A percentile compares a stretch with the other conserved stretches of the same genome.
Evolutionary conservation across 2,329 filamentous ascomycete species (phyloP).

Genomic region (Cladosporium sp.): DNA sequence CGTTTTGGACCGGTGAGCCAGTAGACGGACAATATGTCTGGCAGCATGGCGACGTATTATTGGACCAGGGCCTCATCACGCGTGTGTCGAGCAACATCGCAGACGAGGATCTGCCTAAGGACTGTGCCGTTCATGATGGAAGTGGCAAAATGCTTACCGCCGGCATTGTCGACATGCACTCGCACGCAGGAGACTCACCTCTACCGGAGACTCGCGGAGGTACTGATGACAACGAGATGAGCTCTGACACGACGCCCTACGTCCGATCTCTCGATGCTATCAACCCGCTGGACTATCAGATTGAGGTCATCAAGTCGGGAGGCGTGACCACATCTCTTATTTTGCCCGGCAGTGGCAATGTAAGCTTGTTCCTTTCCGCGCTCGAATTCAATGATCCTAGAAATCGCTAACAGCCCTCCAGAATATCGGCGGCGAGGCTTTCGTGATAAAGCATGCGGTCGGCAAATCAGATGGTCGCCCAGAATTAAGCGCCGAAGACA

Average conservation of each 20-base stretch:
- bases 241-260: conserved; percentile 59
- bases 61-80: conserved; percentile 57
- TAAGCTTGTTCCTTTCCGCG: background rate
- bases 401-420: background rate
- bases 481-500: conserved; percentile 57
- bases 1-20: conserved; percentile 61
- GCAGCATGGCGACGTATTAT: conserved; percentile 53
- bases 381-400: conserved; percentile 24
- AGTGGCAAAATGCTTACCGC: conserved; percentile 56
- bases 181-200: conserved; percentile 55
- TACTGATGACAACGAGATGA: conserved; percentile 58
- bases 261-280: conserved; percentile 61
- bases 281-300: conserved; percentile 57
- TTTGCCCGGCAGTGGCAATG: conserved; percentile 59
- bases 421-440: conserved; percentile 67
- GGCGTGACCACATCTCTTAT: conserved; percentile 65
- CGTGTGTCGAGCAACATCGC: conserved; percentile 45
- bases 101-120: conserved; percentile 38
- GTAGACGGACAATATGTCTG: conserved; percentile 44
- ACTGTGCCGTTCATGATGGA: conserved; percentile 51
- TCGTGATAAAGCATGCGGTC: conserved; percentile 61
- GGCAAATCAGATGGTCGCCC: conserved; percentile 53
- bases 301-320: conserved; percentile 64
- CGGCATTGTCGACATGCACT: conserved; percentile 68
- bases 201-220: conserved; percentile 51